A percentile compares a stretch with the other conserved stretches of the same genome.
These are phyloP conservation scores for Pichia membranifaciens DNA, from an alignment of 805 yeast species.

Conservation along the genomic window DNA sequence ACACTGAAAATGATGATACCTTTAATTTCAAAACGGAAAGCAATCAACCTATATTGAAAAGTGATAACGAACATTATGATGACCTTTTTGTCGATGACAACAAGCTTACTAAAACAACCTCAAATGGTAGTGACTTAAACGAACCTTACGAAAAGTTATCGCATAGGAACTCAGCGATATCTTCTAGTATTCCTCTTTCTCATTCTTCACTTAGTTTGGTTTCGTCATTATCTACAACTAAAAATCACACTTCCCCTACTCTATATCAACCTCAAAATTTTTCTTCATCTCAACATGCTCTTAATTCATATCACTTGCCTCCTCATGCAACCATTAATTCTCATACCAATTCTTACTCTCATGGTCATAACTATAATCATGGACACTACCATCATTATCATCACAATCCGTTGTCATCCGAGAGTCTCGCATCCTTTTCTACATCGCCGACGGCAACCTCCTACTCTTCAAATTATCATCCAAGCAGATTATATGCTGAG, in stretches of 20 bases:
- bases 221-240: conserved; percentile 6
- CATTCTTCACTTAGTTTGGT: conserved; percentile 13
- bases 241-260: conserved; percentile 8
- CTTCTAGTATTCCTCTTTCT: conserved; percentile 17
- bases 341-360: not conserved
- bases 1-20: conserved; percentile 20
- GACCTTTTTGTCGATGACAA: conserved; percentile 1
- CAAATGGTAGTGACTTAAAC: conserved; percentile 1
- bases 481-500: conserved; percentile 10
- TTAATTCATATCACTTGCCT: no score
- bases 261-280: conserved; percentile 5
- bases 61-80: not conserved
- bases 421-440: conserved; percentile 5
- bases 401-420: conserved; percentile 6
- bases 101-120: conserved; percentile 1
- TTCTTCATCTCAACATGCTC: conserved; percentile 2
- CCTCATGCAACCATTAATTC: conserved; percentile 1
- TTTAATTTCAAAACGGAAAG: not conserved
- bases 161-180: conserved; percentile 18
- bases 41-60: not conserved
- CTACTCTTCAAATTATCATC: conserved; percentile 7
- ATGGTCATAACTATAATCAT: conserved; percentile 6
- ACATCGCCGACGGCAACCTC: conserved; percentile 12
- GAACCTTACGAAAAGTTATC: conserved; percentile 12
- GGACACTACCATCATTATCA: conserved; percentile 5